Conservation (phyloP, 768 basidiomycete genomes). For the Lactarius hengduanensis region DNA sequence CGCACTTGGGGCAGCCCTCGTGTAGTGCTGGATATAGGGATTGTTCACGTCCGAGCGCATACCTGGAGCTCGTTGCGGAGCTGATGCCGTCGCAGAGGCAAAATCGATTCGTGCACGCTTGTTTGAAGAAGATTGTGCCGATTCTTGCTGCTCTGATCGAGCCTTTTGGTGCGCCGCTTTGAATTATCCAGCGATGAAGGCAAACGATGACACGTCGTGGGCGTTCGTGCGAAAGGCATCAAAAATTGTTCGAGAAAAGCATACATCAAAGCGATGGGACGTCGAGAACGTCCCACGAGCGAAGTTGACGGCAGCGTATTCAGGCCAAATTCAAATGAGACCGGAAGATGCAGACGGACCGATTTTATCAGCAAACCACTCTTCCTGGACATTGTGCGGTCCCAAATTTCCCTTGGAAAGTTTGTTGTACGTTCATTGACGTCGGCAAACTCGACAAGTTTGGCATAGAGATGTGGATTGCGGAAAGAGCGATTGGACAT, state of each 20-base stretch:
- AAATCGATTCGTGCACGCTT: constrained; percentile 48
- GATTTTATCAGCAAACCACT: constrained; percentile 77
- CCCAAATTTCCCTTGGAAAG: constrained; percentile 74
- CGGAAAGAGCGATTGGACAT: constrained; percentile 92
- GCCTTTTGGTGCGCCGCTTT: constrained; percentile 43
- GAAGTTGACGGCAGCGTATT: constrained; percentile 3
- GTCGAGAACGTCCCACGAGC: constrained; percentile 3
- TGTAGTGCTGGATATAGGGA: constrained; percentile 24
- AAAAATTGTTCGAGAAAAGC: not conserved
- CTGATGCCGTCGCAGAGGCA: constrained; percentile 31
- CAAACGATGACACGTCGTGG: not conserved
- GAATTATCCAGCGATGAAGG: constrained; percentile 6
- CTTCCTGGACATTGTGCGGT: constrained; percentile 56
- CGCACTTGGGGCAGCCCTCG: constrained; percentile 9
- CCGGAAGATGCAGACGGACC: constrained; percentile 49
- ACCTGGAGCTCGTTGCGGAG: constrained; percentile 10
- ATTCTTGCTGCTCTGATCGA: constrained; percentile 42
- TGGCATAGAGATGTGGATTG: constrained; percentile 94
- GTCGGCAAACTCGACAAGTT: constrained; percentile 91
- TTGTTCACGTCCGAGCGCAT: constrained; percentile 13
- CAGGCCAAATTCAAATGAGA: not conserved
- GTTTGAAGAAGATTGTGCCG: constrained; percentile 33
- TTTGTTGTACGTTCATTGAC: constrained; percentile 87
- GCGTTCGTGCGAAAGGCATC: not conserved
- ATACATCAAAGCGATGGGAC: not conserved